Evolutionary conservation across 202 grass and related monocot genomes (phyloP), one percentile per base, ranked within the genome.

Genomic region (Hordeum pubiflorum): DNA sequence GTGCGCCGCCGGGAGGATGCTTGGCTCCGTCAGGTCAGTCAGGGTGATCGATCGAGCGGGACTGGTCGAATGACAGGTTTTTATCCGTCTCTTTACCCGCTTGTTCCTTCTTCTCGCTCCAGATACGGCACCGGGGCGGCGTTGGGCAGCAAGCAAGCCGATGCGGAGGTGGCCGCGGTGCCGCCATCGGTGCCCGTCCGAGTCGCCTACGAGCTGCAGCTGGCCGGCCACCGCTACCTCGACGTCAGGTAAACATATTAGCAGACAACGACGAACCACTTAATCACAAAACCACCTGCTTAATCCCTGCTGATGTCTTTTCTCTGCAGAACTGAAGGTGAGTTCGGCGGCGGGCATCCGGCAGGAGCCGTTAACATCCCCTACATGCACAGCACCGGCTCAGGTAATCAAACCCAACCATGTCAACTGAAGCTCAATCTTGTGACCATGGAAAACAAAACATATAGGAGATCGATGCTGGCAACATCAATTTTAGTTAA

Each of bases 211-310:
- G 92, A 97, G 86, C 76, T 97, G 36, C 90, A 91, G 52, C 88
- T 89, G 69, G 92, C 94, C 12, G 90, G 94, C 0, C 79, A 97
- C 87, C 90, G 84, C 6, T 97, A 94, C 87, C 92, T 97, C n/a
- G 94, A 97, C 70, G 84, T 94, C 89, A 91, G 94, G 91, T 97
- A 79, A 29, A 37, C 4, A 34, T 37, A 66, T n/a, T n/a, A n/a
- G n/a, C n/a, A n/a, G n/a, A n/a, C n/a, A n/a, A n/a, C n/a, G n/a
- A n/a, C n/a, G n/a, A n/a, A n/a, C n/a, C n/a, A n/a, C n/a, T n/a
- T n/a, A n/a, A n/a, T n/a, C n/a, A n/a, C n/a, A n/a, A n/a, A n/a
- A n/a, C n/a, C n/a, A n/a, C n/a, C n/a, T n/a, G n/a, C n/a, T n/a
- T n/a, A n/a, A n/a, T n/a, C n/a, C n/a, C n/a, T n/a, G n/a, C n/a